Evolutionary conservation across 2,329 filamentous ascomycete genomes (phyloP).

Genomic region (Knufia fluminis): DNA sequence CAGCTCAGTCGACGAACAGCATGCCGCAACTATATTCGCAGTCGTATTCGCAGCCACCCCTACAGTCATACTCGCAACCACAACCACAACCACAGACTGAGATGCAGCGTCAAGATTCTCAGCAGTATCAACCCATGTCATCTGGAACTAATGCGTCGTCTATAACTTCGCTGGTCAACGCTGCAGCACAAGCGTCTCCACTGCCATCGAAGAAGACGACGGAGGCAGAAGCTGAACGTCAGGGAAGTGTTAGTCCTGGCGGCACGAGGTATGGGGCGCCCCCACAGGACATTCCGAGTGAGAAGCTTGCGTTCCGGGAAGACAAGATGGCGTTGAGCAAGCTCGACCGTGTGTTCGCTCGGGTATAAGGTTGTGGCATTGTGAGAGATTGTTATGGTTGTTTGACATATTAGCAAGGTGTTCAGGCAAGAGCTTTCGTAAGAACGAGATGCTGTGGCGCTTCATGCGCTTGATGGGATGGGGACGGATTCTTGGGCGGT

Average conservation of each 20-base stretch:
- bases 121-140: slow-evolving; percentile 23
- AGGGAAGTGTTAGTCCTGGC: slow-evolving; percentile 34
- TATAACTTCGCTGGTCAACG: slow-evolving; percentile 41
- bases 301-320: slow-evolving; percentile 51
- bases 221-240: slow-evolving; percentile 26
- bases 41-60: slow-evolving; percentile 25
- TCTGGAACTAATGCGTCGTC: slow-evolving; percentile 41
- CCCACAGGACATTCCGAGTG: slow-evolving; percentile 47
- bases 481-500: too few relatives aligned
- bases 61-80: slow-evolving; percentile 6
- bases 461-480: neutral
- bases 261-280: slow-evolving; percentile 29
- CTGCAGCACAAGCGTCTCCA: slow-evolving; percentile 23
- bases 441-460: neutral
- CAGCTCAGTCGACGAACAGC: slow-evolving; percentile 9
- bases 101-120: neutral
- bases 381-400: neutral
- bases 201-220: slow-evolving; percentile 11
- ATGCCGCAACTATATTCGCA: slow-evolving; percentile 17
- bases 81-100: neutral
- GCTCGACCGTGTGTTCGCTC: slow-evolving; percentile 47
- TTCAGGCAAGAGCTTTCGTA: slow-evolving; percentile 1
- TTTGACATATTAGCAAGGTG: slow-evolving; percentile 8
- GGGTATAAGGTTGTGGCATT: slow-evolving; percentile 22
- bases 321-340: slow-evolving; percentile 58